Evolutionary conservation across 306 rosid species (phyloP).

Genomic region (Cyamopsis tetragonoloba): DNA sequence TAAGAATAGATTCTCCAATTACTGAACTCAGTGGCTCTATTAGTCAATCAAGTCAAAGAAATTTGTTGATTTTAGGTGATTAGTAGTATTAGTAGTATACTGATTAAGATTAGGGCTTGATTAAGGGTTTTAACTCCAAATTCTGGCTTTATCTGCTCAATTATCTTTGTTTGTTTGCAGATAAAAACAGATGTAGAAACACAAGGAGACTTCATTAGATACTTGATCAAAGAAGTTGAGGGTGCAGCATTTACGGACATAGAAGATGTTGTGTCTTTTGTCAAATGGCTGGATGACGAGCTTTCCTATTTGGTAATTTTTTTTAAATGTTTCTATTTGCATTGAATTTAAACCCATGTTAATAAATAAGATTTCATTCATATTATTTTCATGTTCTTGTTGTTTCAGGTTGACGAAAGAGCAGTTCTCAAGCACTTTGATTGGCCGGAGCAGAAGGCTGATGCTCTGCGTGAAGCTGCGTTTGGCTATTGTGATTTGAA

Average conservation of each 20-base stretch:
- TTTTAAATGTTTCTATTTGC: background rate
- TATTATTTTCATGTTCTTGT: background rate
- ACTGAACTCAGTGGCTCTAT: background rate
- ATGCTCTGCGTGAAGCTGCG: constrained; percentile 94
- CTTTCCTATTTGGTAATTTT: constrained; percentile 77
- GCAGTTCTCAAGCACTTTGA: constrained; percentile 95
- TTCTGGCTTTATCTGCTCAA: background rate
- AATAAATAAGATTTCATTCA: background rate
- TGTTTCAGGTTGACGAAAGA: constrained; percentile 86
- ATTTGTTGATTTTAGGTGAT: background rate
- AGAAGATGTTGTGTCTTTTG: constrained; percentile 88
- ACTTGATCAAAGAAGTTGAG: constrained; percentile 86
- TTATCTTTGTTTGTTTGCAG: constrained; percentile 34
- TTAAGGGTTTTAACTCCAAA: background rate
- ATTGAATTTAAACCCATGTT: background rate
- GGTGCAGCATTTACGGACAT: constrained; percentile 78
- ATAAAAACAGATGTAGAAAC: constrained; percentile 95
- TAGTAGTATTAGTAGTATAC: background rate
- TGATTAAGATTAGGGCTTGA: background rate
- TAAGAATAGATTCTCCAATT: constrained; percentile 19
- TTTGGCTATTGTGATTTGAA: constrained; percentile 86
- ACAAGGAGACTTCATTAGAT: constrained; percentile 89
- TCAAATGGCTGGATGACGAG: constrained; percentile 98
- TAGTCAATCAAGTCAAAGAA: constrained; percentile 9
- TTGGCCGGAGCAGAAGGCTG: constrained; percentile 99